phyloP scores from a whole-genome alignment of 108 stramenopile genomes.

The Cyclostephanos invisitatus region DNA sequence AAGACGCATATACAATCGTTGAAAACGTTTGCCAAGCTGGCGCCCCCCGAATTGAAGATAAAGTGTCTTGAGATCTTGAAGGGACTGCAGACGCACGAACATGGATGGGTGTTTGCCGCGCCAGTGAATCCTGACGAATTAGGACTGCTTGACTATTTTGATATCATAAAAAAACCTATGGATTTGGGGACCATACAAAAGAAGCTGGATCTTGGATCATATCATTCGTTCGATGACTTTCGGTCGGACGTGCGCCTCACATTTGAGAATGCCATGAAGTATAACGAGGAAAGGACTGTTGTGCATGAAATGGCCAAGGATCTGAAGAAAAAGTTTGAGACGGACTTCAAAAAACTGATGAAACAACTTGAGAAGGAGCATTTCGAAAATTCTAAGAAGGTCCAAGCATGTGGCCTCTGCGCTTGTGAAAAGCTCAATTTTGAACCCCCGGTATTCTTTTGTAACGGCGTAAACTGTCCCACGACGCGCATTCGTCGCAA shows the following conservation, averaged over 20 bases:
- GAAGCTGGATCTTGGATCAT: conserved; percentile 77
- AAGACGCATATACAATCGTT: conserved; percentile 88
- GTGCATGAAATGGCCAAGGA: conserved; percentile 96
- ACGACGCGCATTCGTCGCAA: conserved; percentile 93
- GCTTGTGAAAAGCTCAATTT: conserved; percentile 92
- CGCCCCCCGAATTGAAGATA: conserved; percentile 71
- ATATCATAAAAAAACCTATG: conserved; percentile 95
- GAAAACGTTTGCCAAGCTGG: conserved; percentile 65
- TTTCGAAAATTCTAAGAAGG: conserved; percentile 71
- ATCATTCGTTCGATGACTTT: conserved; percentile 86
- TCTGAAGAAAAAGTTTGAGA: conserved; percentile 75
- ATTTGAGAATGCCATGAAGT: conserved; percentile 96
- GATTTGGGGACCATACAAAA: conserved; percentile 94
- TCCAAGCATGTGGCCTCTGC: conserved; percentile 91
- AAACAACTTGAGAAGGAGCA: conserved; percentile 86
- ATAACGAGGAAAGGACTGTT: conserved; percentile 88
- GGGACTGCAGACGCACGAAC: conserved; percentile 82
- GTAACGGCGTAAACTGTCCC: conserved; percentile 92
- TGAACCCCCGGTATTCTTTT: conserved; percentile 97
- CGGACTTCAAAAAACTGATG: conserved; percentile 78
- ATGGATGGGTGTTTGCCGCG: conserved; percentile 90
- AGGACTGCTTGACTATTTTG: conserved; percentile 91
- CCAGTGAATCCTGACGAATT: conserved; percentile 95
- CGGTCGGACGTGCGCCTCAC: conserved; percentile 85
- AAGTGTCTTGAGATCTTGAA: conserved; percentile 85